Percentiles rank a stretch among this genome's conserved stretches.
Evolutionary conservation across 31 red algal species (phyloP).

Genomic region (Odonthalia washingtoniensis): DNA sequence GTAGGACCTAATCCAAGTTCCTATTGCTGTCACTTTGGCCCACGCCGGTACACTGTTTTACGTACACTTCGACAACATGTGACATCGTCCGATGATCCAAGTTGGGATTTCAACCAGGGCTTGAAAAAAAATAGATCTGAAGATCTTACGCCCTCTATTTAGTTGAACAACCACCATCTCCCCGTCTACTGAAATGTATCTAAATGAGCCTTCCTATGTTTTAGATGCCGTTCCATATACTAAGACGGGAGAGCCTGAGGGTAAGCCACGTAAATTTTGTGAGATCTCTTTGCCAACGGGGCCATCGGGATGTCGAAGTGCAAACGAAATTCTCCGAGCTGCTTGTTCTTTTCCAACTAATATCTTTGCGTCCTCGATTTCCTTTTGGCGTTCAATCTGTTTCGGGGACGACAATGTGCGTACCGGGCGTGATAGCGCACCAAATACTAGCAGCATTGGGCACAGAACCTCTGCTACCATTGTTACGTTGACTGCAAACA

Average conservation of each 20-base stretch:
- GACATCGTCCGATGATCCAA: not conserved
- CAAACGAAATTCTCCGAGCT: not conserved
- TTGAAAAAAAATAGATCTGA: not conserved
- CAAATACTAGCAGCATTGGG: slow-evolving; percentile 10
- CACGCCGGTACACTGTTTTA: not conserved
- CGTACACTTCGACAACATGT: not conserved
- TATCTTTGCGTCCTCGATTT: not conserved
- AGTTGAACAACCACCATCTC: slow-evolving; percentile 21
- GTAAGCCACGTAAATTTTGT: not conserved
- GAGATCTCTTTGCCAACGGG: not conserved
- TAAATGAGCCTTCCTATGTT: not conserved
- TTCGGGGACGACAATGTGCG: not conserved
- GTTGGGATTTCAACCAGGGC: not conserved
- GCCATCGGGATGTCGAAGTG: not conserved
- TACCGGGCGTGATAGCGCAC: not conserved
- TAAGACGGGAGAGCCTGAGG: not conserved
- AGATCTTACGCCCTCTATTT: not conserved
- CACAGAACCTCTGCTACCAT: not conserved
- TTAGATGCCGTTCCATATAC: slow-evolving; percentile 3
- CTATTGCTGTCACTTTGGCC: not conserved
- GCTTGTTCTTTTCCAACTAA: slow-evolving; percentile 11
- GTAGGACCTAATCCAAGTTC: not conserved
- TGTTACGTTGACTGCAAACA: not conserved
- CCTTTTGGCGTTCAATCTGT: not conserved
- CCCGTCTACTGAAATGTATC: not conserved